Conservation (phyloP, 2,329 filamentous ascomycete species). For the Stagonosporopsis cucurbitacearum region DNA sequence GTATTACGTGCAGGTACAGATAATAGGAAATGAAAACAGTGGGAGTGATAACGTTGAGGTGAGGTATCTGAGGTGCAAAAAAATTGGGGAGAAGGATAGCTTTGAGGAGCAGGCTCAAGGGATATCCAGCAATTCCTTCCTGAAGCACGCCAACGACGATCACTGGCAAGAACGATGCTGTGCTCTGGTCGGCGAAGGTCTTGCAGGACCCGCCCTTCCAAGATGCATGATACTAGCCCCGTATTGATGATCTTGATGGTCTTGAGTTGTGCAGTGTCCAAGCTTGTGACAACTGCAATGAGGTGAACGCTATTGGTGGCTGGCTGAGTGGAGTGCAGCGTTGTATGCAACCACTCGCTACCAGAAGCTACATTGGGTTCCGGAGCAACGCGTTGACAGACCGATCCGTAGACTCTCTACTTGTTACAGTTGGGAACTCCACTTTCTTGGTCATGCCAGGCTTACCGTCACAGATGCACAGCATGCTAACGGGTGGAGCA, state of each 20-base stretch:
- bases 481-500: constrained; percentile 3
- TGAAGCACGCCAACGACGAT: constrained; percentile 13
- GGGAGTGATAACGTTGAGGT: background rate
- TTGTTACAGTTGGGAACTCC: constrained; percentile 8
- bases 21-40: background rate
- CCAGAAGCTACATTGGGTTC: constrained; percentile 10
- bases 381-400: constrained; percentile 9
- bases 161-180: constrained; percentile 21
- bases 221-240: constrained; percentile 11
- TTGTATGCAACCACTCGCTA: constrained; percentile 20
- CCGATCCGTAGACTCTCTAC: constrained; percentile 2
- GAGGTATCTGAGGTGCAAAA: background rate
- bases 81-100: background rate
- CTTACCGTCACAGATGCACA: constrained; percentile 5
- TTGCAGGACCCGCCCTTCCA: constrained; percentile 10
- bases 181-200: constrained; percentile 26
- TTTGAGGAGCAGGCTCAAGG: constrained; percentile 8
- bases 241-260: constrained; percentile 9
- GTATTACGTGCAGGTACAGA: constrained; percentile 3
- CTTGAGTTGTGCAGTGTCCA: constrained; percentile 12
- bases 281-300: constrained; percentile 16
- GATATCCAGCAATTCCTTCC: background rate
- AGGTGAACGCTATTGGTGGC: constrained; percentile 23
- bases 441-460: constrained; percentile 3
- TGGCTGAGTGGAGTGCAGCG: constrained; percentile 20